Conservation (phyloP, 805 yeast species). For the Tanozyma kutaoensis region DNA sequence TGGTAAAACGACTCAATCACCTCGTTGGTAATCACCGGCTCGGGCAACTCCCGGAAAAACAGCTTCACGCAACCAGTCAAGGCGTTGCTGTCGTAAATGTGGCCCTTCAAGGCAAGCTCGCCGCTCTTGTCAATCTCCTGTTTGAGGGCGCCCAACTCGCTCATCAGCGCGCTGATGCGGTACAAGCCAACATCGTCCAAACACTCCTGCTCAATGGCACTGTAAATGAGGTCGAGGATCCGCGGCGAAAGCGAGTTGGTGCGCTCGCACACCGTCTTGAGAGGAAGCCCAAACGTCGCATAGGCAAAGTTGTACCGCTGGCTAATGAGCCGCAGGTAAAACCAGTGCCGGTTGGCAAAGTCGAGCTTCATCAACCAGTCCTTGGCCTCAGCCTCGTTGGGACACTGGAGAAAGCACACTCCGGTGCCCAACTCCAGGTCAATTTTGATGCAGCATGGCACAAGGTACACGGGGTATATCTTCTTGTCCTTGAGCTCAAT, state of each 20-base stretch:
- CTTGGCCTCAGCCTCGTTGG: conserved; percentile 43
- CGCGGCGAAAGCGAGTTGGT: conserved; percentile 52
- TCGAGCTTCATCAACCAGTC: conserved; percentile 55
- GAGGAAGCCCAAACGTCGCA: conserved; percentile 76
- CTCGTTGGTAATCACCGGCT: conserved; percentile 59
- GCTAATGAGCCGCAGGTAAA: conserved; percentile 26
- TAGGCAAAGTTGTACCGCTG: conserved; percentile 7
- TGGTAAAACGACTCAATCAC: conserved; percentile 45
- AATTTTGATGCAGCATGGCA: conserved; percentile 36
- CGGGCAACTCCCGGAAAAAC: conserved; percentile 77
- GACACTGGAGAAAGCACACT: conserved; percentile 57
- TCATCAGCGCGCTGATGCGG: conserved; percentile 47
- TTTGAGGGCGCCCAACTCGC: conserved; percentile 30
- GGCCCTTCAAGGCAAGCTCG: conserved; percentile 32
- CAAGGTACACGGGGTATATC: conserved; percentile 39
- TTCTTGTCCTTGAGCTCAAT: conserved; percentile 33
- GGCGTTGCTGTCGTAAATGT: conserved; percentile 43
- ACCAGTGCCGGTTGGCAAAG: conserved; percentile 44
- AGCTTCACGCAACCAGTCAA: conserved; percentile 81
- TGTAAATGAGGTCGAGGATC: conserved; percentile 51
- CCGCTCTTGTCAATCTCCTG: conserved; percentile 33
- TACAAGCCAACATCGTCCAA: conserved; percentile 85
- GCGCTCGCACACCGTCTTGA: conserved; percentile 60
- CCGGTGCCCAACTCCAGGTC: conserved; percentile 30
- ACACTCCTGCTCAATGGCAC: conserved; percentile 77